phyloP scores from a whole-genome alignment of 148 eudicot species.

The Rheum nobile region DNA sequence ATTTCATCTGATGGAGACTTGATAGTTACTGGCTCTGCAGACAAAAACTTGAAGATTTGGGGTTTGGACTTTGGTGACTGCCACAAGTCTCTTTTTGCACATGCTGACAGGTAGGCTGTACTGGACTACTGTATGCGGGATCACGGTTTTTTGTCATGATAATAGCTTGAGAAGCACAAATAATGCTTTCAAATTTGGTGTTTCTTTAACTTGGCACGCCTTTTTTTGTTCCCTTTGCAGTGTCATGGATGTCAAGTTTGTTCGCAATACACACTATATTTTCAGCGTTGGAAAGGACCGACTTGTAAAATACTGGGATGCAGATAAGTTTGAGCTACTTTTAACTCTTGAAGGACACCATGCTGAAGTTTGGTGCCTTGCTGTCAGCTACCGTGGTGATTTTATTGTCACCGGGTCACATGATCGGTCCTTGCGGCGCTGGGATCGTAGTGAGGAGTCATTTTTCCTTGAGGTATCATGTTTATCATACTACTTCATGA shows the following conservation, averaged over 20 bases:
- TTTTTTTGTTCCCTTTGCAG: slow-evolving; percentile 29
- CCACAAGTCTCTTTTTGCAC: slow-evolving; percentile 93
- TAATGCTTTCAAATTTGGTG: not conserved
- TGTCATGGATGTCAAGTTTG: slow-evolving; percentile 95
- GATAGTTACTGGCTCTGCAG: slow-evolving; percentile 88
- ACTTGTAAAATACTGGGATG: slow-evolving; percentile 94
- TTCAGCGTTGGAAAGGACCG: slow-evolving; percentile 97
- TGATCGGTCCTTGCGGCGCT: slow-evolving; percentile 86
- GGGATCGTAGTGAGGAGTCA: slow-evolving; percentile 98
- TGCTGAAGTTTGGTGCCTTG: slow-evolving; percentile 85
- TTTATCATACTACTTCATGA: not conserved
- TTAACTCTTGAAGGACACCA: slow-evolving; percentile 93
- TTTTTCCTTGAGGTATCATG: slow-evolving; percentile 77
- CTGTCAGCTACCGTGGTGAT: slow-evolving; percentile 91
- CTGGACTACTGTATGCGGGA: not conserved
- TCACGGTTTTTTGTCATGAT: not conserved
- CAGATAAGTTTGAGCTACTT: slow-evolving; percentile 95
- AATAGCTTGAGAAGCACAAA: not conserved
- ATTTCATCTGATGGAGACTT: slow-evolving; percentile 91
- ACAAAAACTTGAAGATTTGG: slow-evolving; percentile 95
- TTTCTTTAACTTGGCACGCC: slow-evolving; percentile 8
- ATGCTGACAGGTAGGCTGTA: slow-evolving; percentile 62
- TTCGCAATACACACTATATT: slow-evolving; percentile 76
- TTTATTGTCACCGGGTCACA: slow-evolving; percentile 93
- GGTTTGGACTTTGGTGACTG: slow-evolving; percentile 98